phyloP scores from a whole-genome alignment of 106 monocot species.

The Dendrobium officinale region DNA sequence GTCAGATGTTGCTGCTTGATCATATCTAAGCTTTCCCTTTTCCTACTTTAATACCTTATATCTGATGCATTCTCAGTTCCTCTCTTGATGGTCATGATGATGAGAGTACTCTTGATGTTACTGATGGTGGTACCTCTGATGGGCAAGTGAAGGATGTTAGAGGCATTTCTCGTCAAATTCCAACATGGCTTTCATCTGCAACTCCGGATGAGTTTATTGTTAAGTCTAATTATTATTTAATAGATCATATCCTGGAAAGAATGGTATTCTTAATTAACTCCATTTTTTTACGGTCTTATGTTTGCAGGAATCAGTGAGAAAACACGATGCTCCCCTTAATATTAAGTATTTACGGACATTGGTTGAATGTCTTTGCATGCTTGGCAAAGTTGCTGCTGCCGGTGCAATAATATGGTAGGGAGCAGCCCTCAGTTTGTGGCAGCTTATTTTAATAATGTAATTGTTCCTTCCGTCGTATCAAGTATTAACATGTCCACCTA shows the following conservation, averaged over 20 bases:
- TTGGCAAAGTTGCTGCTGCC: conserved; percentile 99
- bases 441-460: conserved; percentile 1
- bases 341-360: conserved; percentile 82
- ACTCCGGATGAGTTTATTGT: conserved; percentile 98
- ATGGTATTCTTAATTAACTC: neutral
- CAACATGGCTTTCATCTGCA: conserved; percentile 75
- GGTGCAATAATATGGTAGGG: conserved; percentile 91
- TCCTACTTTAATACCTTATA: conserved; percentile 2
- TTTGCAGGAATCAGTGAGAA: conserved; percentile 84
- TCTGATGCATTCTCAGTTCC: conserved; percentile 54
- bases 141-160: conserved; percentile 46
- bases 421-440: neutral
- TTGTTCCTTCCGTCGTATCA: neutral
- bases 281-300: conserved; percentile 4
- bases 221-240: conserved; percentile 14
- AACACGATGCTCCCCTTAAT: conserved; percentile 51
- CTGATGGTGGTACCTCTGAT: conserved; percentile 35
- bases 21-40: neutral
- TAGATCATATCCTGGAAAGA: neutral
- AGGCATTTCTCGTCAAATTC: conserved; percentile 52
- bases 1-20: neutral
- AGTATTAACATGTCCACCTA: neutral
- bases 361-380: conserved; percentile 95
- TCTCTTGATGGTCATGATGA: conserved; percentile 91
- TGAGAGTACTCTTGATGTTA: conserved; percentile 55